phyloP scores from a whole-genome alignment of 202 grass and related monocot genomes.

The Elaeis oleifera region DNA sequence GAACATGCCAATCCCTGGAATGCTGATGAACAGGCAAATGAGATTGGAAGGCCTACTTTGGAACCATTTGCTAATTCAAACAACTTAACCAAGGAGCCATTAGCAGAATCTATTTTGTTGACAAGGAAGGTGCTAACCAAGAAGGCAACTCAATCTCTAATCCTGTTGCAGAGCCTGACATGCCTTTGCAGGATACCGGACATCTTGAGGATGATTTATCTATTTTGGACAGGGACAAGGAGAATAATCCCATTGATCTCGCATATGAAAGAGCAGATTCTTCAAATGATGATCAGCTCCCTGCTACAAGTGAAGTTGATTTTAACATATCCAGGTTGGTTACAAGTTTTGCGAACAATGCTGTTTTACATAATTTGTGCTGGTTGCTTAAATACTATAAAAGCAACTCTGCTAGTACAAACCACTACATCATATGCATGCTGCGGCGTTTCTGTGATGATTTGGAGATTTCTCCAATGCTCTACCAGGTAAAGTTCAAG shows the following conservation, averaged over 20 bases:
- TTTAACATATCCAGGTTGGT: conserved; percentile 76
- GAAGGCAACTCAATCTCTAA: conserved; percentile 7
- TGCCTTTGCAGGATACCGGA: conserved; percentile 23
- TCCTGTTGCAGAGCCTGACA: conserved; percentile 23
- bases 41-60: conserved; percentile 21
- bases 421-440: conserved; percentile 95
- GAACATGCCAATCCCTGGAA: conserved; percentile 22
- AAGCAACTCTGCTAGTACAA: conserved; percentile 78
- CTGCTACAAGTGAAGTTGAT: conserved; percentile 82
- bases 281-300: conserved; percentile 58
- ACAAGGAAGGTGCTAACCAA: conserved; percentile 1
- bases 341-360: conserved; percentile 70
- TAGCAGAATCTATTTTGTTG: conserved; percentile 22
- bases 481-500: conserved; percentile 70
- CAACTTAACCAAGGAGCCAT: conserved; percentile 7
- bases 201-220: conserved; percentile 29
- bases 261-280: conserved; percentile 53
- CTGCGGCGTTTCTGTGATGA: conserved; percentile 86
- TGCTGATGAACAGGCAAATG: conserved; percentile 24
- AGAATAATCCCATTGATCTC: conserved; percentile 31
- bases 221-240: conserved; percentile 23
- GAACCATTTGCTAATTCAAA: conserved; percentile 34
- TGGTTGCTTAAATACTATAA: conserved; percentile 90
- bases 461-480: conserved; percentile 75
- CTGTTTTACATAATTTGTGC: conserved; percentile 77